Conservation (phyloP, 345 rosid species). For the Melaleuca alternifolia region DNA sequence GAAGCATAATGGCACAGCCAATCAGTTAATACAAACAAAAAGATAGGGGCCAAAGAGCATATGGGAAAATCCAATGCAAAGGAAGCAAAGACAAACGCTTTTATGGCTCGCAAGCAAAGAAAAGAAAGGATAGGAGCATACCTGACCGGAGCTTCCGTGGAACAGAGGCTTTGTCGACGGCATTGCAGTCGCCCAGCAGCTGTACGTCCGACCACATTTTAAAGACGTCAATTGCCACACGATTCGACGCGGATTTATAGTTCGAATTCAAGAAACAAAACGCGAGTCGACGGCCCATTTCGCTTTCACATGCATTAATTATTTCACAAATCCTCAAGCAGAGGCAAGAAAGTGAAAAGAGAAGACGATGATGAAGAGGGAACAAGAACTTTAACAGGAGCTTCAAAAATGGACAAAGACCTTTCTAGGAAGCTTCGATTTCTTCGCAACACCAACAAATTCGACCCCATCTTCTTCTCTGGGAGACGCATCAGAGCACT, state of each 20-base stretch:
- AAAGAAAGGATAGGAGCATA: constrained; percentile 16
- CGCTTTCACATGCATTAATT: not conserved
- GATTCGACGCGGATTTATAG: not conserved
- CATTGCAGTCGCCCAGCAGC: constrained; percentile 39
- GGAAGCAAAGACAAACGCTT: not conserved
- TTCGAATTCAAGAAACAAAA: not conserved
- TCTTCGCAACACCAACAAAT: constrained; percentile 16
- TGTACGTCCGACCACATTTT: constrained; percentile 3
- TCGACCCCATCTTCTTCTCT: constrained; percentile 20
- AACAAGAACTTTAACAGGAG: not conserved
- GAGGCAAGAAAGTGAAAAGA: not conserved
- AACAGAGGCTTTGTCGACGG: constrained; percentile 65
- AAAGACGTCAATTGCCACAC: not conserved
- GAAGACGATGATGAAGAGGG: not conserved
- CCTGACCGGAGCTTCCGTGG: constrained; percentile 98
- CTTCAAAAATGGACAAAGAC: constrained; percentile 12
- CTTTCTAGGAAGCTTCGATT: constrained; percentile 45
- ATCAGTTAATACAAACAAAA: not conserved
- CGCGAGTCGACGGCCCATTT: not conserved
- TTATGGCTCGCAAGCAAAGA: not conserved
- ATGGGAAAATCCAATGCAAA: not conserved
- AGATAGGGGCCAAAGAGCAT: not conserved
- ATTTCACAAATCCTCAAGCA: not conserved
- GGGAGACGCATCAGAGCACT: constrained; percentile 16
- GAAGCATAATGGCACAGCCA: not conserved